Evolutionary conservation across 208 protist genomes (phyloP), one percentile per base, ranked within the genome.

Genomic region (Crithidia mellificae): DNA sequence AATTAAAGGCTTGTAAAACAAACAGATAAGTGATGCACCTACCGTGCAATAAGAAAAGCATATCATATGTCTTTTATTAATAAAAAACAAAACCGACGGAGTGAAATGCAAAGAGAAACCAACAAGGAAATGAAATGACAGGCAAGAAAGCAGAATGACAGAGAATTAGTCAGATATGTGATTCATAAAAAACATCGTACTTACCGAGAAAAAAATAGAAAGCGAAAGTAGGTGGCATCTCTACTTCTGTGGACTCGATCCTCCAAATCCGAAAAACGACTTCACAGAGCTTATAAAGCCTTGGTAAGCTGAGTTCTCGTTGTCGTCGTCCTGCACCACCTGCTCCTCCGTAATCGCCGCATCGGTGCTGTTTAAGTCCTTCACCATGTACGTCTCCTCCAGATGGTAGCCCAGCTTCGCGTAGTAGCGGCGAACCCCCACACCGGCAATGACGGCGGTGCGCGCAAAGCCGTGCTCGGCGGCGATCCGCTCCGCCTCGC

Each of bases 401-500:
- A 91, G 71, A 8, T 76, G 44, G 64, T 99, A 99, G 43, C 98
- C 98, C 0, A 99, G 85, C 69, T 98, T 98, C 34, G 90, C 87
- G 81, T 99, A 99, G 90, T 99, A 99, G 47, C 98, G 84, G 8
- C 98, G 85, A 19, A 98, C 99, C 24, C 98, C 98, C 24, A 99
- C 97, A 52, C 98, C 98, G 24, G 87, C 79, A 77, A 99, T 99
- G 19, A 99, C 98, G 20, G 97, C 97, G 6, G 98, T 77, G 34
- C 94, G 97, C 6, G 19, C 38, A 44, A 90, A 97, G 17, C 96
- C 94, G 46, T 95, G 90, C 65, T 95, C 92, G 34, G 55, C 6
- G 1, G 98, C 94, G 29, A 99, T 98, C 14, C 88, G 67, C 79
- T 99, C 98, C 0, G 98, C 98, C 79, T 99, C 97, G 20, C 90